Evolutionary conservation across 108 stramenopile genomes (phyloP).

Genomic region (Skeletonema tropicum): DNA sequence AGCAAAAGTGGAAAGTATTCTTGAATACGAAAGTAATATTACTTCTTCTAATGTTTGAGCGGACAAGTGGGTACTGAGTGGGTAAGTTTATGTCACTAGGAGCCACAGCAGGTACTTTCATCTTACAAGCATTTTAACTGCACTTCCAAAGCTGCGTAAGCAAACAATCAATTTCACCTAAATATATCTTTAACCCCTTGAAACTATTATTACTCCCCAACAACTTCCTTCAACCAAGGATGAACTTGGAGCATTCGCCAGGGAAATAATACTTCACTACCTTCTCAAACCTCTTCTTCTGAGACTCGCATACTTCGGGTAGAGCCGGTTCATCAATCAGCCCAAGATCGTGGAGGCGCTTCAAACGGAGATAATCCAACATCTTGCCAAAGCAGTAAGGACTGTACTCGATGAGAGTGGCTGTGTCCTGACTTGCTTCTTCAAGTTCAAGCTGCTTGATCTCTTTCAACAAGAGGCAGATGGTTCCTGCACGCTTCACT

Average conservation of each 20-base stretch:
- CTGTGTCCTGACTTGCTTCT: slow-evolving; percentile 6
- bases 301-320: slow-evolving; percentile 4
- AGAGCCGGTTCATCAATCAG: slow-evolving; percentile 13
- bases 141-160: no score
- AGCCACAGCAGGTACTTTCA: no score
- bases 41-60: no score
- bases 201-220: no score
- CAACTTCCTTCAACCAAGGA: not conserved
- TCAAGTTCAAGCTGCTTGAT: slow-evolving; percentile 28
- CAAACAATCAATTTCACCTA: no score
- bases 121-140: no score
- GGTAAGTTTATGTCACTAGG: no score
- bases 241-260: slow-evolving; percentile 3
- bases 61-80: no score
- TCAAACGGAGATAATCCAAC: slow-evolving; percentile 9
- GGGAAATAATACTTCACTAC: slow-evolving; percentile 31
- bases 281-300: slow-evolving; percentile 27
- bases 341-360: not conserved
- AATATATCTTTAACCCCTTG: no score
- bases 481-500: slow-evolving; percentile 14
- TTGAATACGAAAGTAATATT: no score
- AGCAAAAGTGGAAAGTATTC: no score
- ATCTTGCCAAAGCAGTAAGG: no score
- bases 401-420: slow-evolving; percentile 9
- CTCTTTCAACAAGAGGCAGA: slow-evolving; percentile 17